phyloP scores from a whole-genome alignment of 306 rosid genomes.

The Ormosia emarginata region DNA sequence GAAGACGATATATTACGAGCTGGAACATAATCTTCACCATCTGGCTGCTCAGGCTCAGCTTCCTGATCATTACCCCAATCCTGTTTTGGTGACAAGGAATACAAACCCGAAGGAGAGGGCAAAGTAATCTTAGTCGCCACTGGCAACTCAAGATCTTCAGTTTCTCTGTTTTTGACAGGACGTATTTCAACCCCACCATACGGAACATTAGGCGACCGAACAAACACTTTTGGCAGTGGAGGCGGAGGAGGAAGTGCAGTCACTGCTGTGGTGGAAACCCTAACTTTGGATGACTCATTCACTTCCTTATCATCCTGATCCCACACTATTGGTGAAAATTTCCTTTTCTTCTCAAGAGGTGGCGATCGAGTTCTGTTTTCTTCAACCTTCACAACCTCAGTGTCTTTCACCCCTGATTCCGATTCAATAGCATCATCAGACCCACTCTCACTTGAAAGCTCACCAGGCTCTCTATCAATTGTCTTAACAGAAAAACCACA shows the following conservation, averaged over 20 bases:
- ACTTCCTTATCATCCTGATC: slow-evolving; percentile 76
- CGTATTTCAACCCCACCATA: slow-evolving; percentile 43
- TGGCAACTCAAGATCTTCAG: slow-evolving; percentile 23
- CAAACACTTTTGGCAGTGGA: slow-evolving; percentile 43
- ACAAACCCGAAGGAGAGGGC: slow-evolving; percentile 25
- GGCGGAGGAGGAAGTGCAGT: slow-evolving; percentile 53
- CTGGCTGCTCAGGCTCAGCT: slow-evolving; percentile 54
- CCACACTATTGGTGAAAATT: slow-evolving; percentile 92
- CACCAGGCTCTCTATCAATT: slow-evolving; percentile 88
- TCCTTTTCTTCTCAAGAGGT: slow-evolving; percentile 64
- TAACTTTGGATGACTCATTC: slow-evolving; percentile 36
- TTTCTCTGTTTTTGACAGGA: slow-evolving; percentile 30
- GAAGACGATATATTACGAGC: slow-evolving; percentile 85
- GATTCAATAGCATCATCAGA: slow-evolving; percentile 86
- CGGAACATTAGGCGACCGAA: slow-evolving; percentile 42
- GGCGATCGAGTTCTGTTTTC: slow-evolving; percentile 47
- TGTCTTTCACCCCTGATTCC: slow-evolving; percentile 32
- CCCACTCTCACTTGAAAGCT: slow-evolving; percentile 93
- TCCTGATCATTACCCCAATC: slow-evolving; percentile 37
- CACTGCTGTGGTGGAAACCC: slow-evolving; percentile 27
- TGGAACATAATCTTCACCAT: slow-evolving; percentile 71
- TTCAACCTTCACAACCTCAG: slow-evolving; percentile 34
- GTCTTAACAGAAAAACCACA: slow-evolving; percentile 49
- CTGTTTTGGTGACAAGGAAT: slow-evolving; percentile 37
- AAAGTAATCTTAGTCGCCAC: slow-evolving; percentile 21